Evolutionary conservation across 2,329 filamentous ascomycete species (phyloP), one percentile per base, ranked within the genome.

Genomic region (Colletotrichum brevisporum): DNA sequence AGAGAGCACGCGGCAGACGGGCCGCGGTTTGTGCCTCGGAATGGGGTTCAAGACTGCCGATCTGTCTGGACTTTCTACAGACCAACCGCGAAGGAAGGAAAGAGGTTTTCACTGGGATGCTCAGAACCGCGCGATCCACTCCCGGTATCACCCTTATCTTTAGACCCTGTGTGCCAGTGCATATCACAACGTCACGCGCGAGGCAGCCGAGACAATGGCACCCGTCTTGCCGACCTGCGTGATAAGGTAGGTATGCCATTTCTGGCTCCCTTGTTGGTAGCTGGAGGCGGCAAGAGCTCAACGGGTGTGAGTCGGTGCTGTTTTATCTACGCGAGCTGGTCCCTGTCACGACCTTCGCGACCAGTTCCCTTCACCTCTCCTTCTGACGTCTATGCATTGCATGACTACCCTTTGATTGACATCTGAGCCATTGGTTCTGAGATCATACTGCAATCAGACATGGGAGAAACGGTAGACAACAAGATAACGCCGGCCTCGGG

Each of bases 131-230:
- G 10, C 18, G 59, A 45, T 36, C 50, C 59, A 62, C 59, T 1
- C 21, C 50, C 31, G 5, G 50, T 62, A 62, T 62, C 59, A 48
- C 51, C 41, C 59, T 62, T 62, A 62, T 62, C 48, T 54, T 26
- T 24, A 24, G 21, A 24, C 18, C 10, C 24, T 61, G 36, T 12
- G 9, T 13, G n/a, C n/a, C 4, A 16, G 9, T 21, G n/a, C 57
- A 16, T 43, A 52, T 31, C 48, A 31, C 57, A 43, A 60, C 45
- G 15, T 21, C 36, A 50, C 45, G 48, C 31, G 31, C 45, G 21
- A 27, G 31, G 16, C 27, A 43, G 57, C 57, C 57, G 47, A 60
- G 47, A 36, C 12, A 60, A n/a, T 60, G n/a, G 16, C n/a, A 9
- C 36, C 26, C 27, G 26, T 51, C 27, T 50, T 36, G 56, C 45